A percentile compares a stretch with the other conserved stretches of the same genome.
Evolutionary conservation across 176 grass and related monocot genomes (phyloP).

Genomic region (barley (Hordeum vulgare)): DNA sequence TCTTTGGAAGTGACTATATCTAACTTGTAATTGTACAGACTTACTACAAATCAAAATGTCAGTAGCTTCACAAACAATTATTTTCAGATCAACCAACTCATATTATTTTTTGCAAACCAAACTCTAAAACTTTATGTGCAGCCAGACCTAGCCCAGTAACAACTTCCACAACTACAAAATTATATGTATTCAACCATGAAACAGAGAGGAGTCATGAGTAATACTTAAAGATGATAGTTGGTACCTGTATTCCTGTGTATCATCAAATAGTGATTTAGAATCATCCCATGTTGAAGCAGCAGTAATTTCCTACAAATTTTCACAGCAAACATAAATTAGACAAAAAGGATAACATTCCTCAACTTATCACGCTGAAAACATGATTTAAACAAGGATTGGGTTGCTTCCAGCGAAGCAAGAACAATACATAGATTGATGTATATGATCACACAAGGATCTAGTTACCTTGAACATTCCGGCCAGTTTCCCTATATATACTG

Average conservation of each 20-base stretch:
- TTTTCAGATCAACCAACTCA: conserved; percentile 5
- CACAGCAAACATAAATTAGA: conserved; percentile 12
- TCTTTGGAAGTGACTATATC: not conserved
- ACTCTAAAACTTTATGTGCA: not conserved
- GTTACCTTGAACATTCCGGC: not conserved
- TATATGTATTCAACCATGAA: not conserved
- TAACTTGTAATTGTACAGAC: not conserved
- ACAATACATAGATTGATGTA: not conserved
- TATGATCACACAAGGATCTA: not conserved
- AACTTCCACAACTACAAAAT: conserved; percentile 13
- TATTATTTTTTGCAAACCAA: not conserved
- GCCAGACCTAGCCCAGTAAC: not conserved
- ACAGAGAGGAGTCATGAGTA: not conserved
- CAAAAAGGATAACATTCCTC: not conserved
- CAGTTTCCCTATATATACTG: not conserved
- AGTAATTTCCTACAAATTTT: conserved; percentile 67
- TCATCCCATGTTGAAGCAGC: conserved; percentile 84
- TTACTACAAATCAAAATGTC: not conserved
- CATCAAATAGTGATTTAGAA: conserved; percentile 62
- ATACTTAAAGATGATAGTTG: conserved; percentile 13
- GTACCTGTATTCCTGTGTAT: conserved; percentile 80
- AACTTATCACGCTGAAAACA: not conserved
- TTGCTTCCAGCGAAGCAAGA: conserved; percentile 13
- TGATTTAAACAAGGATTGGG: not conserved
- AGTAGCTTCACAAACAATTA: not conserved